Base-by-base conservation (phyloP, 1,284 basidiomycete genomes). In the Ganoderma boninense region DNA sequence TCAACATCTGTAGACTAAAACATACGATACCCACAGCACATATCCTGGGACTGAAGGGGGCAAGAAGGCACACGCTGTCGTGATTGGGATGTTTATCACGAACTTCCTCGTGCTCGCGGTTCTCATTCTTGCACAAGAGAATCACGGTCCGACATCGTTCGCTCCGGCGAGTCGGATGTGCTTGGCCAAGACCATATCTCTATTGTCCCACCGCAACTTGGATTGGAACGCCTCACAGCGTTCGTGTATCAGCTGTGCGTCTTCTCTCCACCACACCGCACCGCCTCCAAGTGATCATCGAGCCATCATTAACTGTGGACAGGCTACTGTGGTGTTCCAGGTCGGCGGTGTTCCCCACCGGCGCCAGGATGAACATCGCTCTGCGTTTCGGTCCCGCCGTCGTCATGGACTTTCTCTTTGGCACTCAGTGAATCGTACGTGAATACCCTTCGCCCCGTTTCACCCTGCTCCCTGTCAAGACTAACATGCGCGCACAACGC, bases 31-130 rank as follows among this genome's bases (percentile, higher is more conserved):
- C 18, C 76, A 29, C 62, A 90, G 88, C 73, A 88, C 87, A 18
- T 78, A 79, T 71, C 80, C 88, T n/a, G 80, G 80, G 2, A 73
- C 78, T 23, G 84, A 84, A 0, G 81, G 84, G 1, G 81, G 87
- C 62, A 89, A 85, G 77, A 71, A 78, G 2, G 84, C 87, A 2
- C 88, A 91, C 78, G 91, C 85, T 7, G 84, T 92, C 6, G 92
- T 93, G 80, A 91, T 92, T 74, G 91, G 93, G 78, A 90, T 91
- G 87, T 92, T 93, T 80, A 87, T 89, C 71, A 92, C 91, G 3
- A 80, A 86, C 4, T 80, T 84, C n/a, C 83, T 92, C 46, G 86
- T 88, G 38, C 78, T 90, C n/a, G 81, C 89, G 8, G 87, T 91
- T 20, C 84, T 91, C 71, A 91, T 91, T 90, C 79, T 92, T 29